Conservation (phyloP, 2,329 filamentous ascomycete species). For the Ceratocystis cacaofunesta region DNA sequence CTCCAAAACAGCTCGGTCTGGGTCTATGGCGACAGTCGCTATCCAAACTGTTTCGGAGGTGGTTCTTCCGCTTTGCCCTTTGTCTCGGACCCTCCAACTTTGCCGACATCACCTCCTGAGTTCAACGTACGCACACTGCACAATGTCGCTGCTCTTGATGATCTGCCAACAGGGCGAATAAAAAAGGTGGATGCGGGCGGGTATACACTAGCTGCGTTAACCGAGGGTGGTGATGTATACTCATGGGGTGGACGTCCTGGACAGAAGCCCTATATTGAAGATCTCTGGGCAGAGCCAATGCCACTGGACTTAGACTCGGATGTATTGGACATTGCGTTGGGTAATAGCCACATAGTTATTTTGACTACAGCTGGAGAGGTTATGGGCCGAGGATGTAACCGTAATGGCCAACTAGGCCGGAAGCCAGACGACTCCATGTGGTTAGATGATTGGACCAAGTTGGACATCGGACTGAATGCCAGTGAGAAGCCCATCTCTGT, state of each 20-base stretch:
- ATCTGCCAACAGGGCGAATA: constrained; percentile 37
- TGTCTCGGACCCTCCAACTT: background rate
- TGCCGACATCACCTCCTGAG: background rate
- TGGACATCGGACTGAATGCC: constrained; percentile 22
- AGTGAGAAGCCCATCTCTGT: constrained; percentile 27
- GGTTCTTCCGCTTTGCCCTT: constrained; percentile 22
- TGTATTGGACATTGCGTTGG: constrained; percentile 42
- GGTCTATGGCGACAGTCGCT: constrained; percentile 45
- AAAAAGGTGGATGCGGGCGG: constrained; percentile 40
- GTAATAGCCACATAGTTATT: constrained; percentile 43
- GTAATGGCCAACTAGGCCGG: constrained; percentile 43
- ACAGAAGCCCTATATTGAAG: constrained; percentile 12
- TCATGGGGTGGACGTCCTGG: constrained; percentile 36
- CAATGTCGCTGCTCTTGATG: constrained; percentile 25
- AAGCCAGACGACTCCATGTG: constrained; percentile 10
- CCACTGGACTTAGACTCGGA: constrained; percentile 35
- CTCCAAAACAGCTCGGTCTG: constrained; percentile 31
- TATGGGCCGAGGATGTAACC: constrained; percentile 42
- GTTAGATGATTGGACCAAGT: constrained; percentile 26
- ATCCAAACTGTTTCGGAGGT: constrained; percentile 33
- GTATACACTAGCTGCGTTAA: constrained; percentile 43
- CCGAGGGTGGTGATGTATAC: constrained; percentile 42
- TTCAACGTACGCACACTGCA: background rate
- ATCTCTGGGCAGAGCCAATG: constrained; percentile 23
- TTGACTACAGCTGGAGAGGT: constrained; percentile 35